Evolutionary conservation across 192 early-diverging fungal genomes (phyloP), one percentile per base, ranked within the genome.

Genomic region (Entomortierella beljakovae): DNA sequence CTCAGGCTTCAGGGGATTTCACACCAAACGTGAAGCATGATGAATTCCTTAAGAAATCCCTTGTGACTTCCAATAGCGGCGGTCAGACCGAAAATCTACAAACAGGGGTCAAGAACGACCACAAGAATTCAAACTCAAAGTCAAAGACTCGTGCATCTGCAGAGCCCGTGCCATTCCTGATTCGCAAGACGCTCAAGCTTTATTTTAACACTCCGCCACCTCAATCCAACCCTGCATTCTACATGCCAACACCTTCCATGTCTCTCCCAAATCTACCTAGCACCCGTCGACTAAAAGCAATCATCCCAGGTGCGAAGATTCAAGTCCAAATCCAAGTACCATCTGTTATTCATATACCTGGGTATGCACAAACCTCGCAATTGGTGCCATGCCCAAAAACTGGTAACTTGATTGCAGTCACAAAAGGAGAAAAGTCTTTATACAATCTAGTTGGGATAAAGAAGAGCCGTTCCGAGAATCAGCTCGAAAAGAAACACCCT

Each of bases 321-420:
- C 75, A 79, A 38, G 75, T 79, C 15, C 67, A 70, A 20, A 65
- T 79, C 46, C 67, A 79, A 55, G 55, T 79, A n/a, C 75, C 75
- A 22, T 65, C 67, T 1, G 52, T 70, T 6, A 61, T 79, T 37
- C 46, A 61, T 38, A 79, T 79, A 6, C 67, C 61, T 9, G 62
- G 75, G 6, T 79, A 79, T 22, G 61, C 61, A 9, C 57, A 55
- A 3, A 49, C 62, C 8, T 79, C 75, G 7, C 75, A 46, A 9
- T n/a, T 79, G 34, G 57, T 65, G 25, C 75, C 75, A 3, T 55
- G 48, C 31, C 16, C 67, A 20, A 79, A 70, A 26, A 70, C 66
- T 29, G 75, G 75, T 1, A 68, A 50, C 2, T 31, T 79, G 10
- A 57, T 70, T 13, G 53, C n/a, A 13, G 29, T 52, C 18, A 57